Base-by-base conservation (phyloP, 2,329 filamentous ascomycete species). In the Claviceps pazoutovae region DNA sequence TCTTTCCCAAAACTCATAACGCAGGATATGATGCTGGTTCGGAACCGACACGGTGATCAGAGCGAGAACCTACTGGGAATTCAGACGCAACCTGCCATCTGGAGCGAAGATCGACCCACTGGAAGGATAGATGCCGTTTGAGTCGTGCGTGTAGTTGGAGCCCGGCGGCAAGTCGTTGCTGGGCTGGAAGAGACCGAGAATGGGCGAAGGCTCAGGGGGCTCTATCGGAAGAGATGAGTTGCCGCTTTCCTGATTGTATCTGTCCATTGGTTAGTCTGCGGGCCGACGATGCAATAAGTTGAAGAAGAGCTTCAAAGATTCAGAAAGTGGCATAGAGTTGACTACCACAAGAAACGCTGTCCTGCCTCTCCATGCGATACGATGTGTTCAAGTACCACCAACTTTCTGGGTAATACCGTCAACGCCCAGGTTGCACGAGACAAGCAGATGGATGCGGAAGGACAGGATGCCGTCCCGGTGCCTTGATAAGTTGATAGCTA, bases 181-280 rank as follows among this genome's bases (percentile, higher is more conserved):
- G 56, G 74, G 70, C 61, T 73, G 71, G 63, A 78, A 79, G 56
- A 78, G 64, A 60, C 66, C 72, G 62, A 79, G 64, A 59, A 76
- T 69, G 54, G 73, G 68, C 51, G 74, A 67, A 56, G 74, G 69
- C 62, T 77, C 74, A 51, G 71, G 61, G 56, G 74, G 73, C 64
- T 79, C 76, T 66, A 79, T 71, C 58, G 73, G 71, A 59, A 79
- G 68, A 60, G 75, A 68, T 57, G 75, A 71, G 56, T 70, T 70
- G 63, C 66, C 72, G 60, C 74, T 67, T 60, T 78, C 75, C 62
- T 77, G 74, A 62, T 68, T 72, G 67, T 78, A 79, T 72, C 77
- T 80, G 64, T 54, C 50, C 53, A 54, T 54, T 51, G 53, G 50
- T 54, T 50, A 54, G 53, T 49, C 23, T 46, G 49, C 26, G 37